A percentile compares a stretch with the other conserved stretches of the same genome.
phyloP scores from a whole-genome alignment of 176 grass and related monocot genomes.

The Musa acuminata region DNA sequence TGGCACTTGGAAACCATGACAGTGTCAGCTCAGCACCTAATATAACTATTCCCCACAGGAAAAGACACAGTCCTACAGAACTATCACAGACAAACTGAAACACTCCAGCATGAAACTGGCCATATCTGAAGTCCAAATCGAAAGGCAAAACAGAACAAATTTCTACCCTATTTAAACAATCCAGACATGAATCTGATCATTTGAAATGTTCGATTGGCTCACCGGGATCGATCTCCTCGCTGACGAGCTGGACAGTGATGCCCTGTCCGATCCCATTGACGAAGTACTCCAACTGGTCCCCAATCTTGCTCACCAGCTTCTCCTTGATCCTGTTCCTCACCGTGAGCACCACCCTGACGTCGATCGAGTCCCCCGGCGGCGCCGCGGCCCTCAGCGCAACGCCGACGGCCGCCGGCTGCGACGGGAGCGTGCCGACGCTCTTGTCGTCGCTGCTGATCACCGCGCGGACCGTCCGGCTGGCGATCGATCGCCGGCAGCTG shows the following conservation, averaged over 20 bases:
- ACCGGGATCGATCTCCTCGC: conserved; percentile 39
- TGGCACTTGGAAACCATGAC: too few relatives aligned
- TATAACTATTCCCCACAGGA: too few relatives aligned
- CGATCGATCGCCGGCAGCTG: not conserved
- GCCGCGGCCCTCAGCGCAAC: not conserved
- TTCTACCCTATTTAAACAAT: not conserved
- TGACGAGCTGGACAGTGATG: conserved; percentile 39
- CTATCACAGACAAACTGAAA: too few relatives aligned
- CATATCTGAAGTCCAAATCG: too few relatives aligned
- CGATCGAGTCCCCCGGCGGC: conserved; percentile 14
- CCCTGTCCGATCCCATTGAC: conserved; percentile 35
- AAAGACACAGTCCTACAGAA: too few relatives aligned
- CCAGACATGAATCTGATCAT: too few relatives aligned
- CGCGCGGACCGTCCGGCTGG: not conserved
- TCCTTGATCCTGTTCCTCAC: conserved; percentile 36
- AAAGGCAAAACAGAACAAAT: not conserved
- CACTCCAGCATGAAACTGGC: too few relatives aligned
- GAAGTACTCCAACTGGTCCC: conserved; percentile 38
- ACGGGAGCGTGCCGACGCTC: not conserved
- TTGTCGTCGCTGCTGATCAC: conserved; percentile 21
- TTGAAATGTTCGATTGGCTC: not conserved
- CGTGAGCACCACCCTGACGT: conserved; percentile 29
- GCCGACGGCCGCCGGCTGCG: not conserved
- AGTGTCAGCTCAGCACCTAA: too few relatives aligned
- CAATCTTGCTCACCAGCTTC: conserved; percentile 26